Conservation (phyloP, 495 filamentous ascomycete genomes). For the Daldinia loculata region DNA sequence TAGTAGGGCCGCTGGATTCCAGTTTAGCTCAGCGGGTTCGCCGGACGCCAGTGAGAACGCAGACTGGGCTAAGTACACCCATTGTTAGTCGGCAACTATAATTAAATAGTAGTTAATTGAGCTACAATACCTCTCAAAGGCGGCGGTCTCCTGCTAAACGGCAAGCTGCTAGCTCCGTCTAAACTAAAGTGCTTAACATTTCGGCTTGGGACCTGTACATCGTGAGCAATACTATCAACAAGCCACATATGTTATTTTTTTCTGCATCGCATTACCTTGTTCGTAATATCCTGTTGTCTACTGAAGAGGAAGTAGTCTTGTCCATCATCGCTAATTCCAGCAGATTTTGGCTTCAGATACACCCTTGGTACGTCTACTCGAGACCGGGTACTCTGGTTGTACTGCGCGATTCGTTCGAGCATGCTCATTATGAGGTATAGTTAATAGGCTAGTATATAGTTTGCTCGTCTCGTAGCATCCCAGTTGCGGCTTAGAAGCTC, state of each 20-base stretch:
- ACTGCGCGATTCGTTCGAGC: constrained; percentile 39
- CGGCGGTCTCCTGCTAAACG: constrained; percentile 27
- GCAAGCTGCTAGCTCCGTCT: constrained; percentile 29
- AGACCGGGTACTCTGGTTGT: constrained; percentile 30
- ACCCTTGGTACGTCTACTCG: constrained; percentile 18
- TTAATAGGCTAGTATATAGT: background rate
- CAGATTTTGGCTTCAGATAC: constrained; percentile 31
- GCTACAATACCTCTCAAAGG: constrained; percentile 27
- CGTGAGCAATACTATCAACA: background rate
- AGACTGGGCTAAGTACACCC: constrained; percentile 5
- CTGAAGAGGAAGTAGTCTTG: constrained; percentile 25
- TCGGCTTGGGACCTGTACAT: constrained; percentile 38
- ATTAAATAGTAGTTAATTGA: background rate
- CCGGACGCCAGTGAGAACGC: constrained; percentile 4
- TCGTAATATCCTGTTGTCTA: constrained; percentile 35
- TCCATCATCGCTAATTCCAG: constrained; percentile 26
- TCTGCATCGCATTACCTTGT: constrained; percentile 26
- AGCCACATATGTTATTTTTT: background rate
- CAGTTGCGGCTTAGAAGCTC: background rate
- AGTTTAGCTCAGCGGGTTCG: constrained; percentile 19
- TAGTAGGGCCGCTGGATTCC: constrained; percentile 33
- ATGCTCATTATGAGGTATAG: constrained; percentile 27
- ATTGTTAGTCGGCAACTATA: constrained; percentile 4
- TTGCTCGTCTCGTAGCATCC: background rate
- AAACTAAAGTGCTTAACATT: constrained; percentile 37